Conservation (phyloP, 75 land plant species). For the Isoetes taiwanensis region DNA sequence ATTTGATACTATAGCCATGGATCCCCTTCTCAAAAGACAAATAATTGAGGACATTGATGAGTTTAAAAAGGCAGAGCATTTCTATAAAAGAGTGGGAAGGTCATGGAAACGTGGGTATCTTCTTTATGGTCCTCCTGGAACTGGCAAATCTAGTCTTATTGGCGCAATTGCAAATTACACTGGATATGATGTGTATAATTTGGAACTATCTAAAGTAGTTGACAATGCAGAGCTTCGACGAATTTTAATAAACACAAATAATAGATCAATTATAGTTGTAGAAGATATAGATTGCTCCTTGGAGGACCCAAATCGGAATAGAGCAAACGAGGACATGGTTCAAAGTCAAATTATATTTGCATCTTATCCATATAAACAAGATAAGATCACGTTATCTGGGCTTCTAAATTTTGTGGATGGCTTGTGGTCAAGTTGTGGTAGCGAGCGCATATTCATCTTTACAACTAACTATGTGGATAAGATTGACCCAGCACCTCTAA, state of each 20-base stretch:
- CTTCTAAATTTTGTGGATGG: not conserved
- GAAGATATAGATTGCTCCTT: conserved; percentile 3
- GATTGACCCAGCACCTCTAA: not conserved
- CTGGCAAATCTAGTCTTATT: not conserved
- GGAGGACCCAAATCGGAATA: not conserved
- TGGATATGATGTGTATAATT: conserved; percentile 3
- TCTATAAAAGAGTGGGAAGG: not conserved
- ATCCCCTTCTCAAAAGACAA: not conserved
- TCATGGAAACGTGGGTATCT: conserved; percentile 40
- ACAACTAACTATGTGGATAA: not conserved
- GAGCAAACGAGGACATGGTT: not conserved
- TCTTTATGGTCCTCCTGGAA: conserved; percentile 34
- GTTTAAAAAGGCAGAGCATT: conserved; percentile 3
- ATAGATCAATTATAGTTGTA: not conserved
- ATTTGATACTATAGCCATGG: not conserved
- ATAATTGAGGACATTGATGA: not conserved
- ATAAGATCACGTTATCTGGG: not conserved
- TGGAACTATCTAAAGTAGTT: not conserved
- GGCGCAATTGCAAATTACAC: conserved; percentile 1
- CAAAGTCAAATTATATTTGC: not conserved
- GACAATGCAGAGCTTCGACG: not conserved
- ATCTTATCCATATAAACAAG: not conserved
- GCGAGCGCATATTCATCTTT: conserved; percentile 5
- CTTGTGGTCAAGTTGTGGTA: conserved; percentile 1
- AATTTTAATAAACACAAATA: not conserved